Conservation (phyloP, 2,329 filamentous ascomycete genomes). For the Parascedosporium putredinis region DNA sequence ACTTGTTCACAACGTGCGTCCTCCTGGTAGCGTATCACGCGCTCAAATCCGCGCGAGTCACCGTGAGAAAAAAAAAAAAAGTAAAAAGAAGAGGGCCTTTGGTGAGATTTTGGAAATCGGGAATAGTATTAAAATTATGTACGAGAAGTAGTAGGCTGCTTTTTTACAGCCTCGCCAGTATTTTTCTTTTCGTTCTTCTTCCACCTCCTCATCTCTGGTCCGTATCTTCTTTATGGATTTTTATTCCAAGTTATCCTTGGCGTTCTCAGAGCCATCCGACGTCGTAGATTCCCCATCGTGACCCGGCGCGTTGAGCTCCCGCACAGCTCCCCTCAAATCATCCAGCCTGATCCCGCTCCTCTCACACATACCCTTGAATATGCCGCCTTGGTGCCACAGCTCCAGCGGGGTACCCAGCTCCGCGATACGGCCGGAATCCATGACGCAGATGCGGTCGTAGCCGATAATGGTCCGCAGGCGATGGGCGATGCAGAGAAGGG, state of each 20-base stretch:
- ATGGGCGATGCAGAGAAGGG: conserved; percentile 86
- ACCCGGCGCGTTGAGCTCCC: conserved; percentile 19
- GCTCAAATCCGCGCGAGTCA: too few relatives aligned
- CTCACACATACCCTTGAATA: conserved; percentile 87
- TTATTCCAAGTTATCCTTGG: not conserved
- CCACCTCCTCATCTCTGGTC: too few relatives aligned
- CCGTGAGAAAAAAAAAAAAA: too few relatives aligned
- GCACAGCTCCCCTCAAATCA: conserved; percentile 38
- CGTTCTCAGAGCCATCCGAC: not conserved
- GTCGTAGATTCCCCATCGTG: not conserved
- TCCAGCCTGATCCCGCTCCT: conserved; percentile 61
- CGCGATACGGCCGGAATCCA: conserved; percentile 81
- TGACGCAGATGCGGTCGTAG: conserved; percentile 93
- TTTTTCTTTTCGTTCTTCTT: too few relatives aligned
- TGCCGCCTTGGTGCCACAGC: conserved; percentile 60
- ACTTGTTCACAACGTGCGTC: too few relatives aligned
- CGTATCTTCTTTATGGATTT: too few relatives aligned
- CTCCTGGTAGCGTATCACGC: too few relatives aligned
- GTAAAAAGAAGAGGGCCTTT: too few relatives aligned
- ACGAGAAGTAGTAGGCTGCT: too few relatives aligned
- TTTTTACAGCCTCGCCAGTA: too few relatives aligned
- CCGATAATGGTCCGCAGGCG: conserved; percentile 83
- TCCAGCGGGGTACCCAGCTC: conserved; percentile 70
- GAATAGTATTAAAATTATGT: too few relatives aligned
- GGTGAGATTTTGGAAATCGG: too few relatives aligned